Base-by-base conservation (phyloP, 345 rosid species). In the Populus euphratica region DNA sequence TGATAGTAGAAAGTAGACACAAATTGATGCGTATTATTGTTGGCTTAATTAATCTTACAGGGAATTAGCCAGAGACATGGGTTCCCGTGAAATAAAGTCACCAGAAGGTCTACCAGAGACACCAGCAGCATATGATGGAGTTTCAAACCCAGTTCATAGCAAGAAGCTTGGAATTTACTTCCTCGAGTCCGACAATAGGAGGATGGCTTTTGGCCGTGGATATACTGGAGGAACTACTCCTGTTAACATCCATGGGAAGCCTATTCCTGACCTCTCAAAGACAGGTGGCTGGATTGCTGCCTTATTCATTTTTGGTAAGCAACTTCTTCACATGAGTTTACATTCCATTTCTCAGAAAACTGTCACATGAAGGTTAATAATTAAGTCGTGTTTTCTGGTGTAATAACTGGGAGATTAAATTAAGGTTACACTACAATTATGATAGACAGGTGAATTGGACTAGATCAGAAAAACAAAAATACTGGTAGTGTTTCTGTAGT, bases 251-350 rank as follows among this genome's bases (percentile, higher is more conserved):
- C 92, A 73, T 35, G 94, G 97, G 23, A 92, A 94, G 78, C 97
- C 97, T 63, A 92, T 94, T 33, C 25, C 90, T 1, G 90, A 94
- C 80, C 96, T 92, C 70, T 88, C 97, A 1, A 90, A 83, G 82
- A 92, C 98, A 6, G 98, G 97, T 29, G 97, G 98, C 68, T 92
- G 98, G 98, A 70, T 85, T 50, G 98, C 97, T 9, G 94, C 97
- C 78, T 69, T 91, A 59, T 94, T 94, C 90, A 94, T 92, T 72
- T 92, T 94, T 25, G 97, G 97, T 94, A 85, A 84, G 70, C 68
- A 49, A 49, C 17, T 17, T 17, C 56, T 31, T 12, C 50, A 47
- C 4, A 13, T 44, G 50, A 3, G 11, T 41, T 10, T 41, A 11
- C 12, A 41, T 41, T 41, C 44, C 44, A 10, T 41, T 41, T 41